Conservation (phyloP, 495 filamentous ascomycete species). For the Opeltia flavorubescens region DNA sequence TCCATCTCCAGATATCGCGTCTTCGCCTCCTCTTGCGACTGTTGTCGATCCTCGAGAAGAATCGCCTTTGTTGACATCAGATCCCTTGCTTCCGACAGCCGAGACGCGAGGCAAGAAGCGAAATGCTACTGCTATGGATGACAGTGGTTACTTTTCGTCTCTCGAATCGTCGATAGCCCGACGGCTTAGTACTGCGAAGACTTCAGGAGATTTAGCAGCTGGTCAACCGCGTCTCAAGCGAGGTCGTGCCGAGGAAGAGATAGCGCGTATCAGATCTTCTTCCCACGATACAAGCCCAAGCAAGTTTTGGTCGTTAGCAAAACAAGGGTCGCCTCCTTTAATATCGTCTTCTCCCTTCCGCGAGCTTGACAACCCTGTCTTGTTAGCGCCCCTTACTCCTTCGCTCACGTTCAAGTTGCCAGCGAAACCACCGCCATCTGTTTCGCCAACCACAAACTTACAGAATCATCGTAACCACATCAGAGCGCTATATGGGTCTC, state of each 20-base stretch:
- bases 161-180: slow-evolving; percentile 87
- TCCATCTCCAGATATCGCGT: slow-evolving; percentile 54
- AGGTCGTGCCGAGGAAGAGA: slow-evolving; percentile 88
- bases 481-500: slow-evolving; percentile 76
- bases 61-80: slow-evolving; percentile 59
- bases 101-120: slow-evolving; percentile 50
- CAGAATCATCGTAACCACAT: slow-evolving; percentile 80
- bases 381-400: slow-evolving; percentile 73
- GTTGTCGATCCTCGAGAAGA: slow-evolving; percentile 46
- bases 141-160: slow-evolving; percentile 95
- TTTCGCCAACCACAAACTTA: slow-evolving; percentile 91
- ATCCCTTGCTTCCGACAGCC: slow-evolving; percentile 39
- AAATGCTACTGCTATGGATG: slow-evolving; percentile 66
- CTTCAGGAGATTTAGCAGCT: slow-evolving; percentile 55
- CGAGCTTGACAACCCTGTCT: slow-evolving; percentile 39
- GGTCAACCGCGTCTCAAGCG: slow-evolving; percentile 69
- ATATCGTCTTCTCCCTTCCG: slow-evolving; percentile 50
- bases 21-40: slow-evolving; percentile 74
- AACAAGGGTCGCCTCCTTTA: slow-evolving; percentile 26
- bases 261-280: slow-evolving; percentile 81
- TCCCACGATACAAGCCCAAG: slow-evolving; percentile 79
- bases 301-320: slow-evolving; percentile 37
- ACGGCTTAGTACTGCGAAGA: slow-evolving; percentile 42
- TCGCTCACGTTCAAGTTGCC: slow-evolving; percentile 75
- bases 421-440: slow-evolving; percentile 66